These are phyloP conservation scores for Trichosporon ovoides DNA, from an alignment of 1,284 basidiomycete genomes.

Conservation along the genomic window DNA sequence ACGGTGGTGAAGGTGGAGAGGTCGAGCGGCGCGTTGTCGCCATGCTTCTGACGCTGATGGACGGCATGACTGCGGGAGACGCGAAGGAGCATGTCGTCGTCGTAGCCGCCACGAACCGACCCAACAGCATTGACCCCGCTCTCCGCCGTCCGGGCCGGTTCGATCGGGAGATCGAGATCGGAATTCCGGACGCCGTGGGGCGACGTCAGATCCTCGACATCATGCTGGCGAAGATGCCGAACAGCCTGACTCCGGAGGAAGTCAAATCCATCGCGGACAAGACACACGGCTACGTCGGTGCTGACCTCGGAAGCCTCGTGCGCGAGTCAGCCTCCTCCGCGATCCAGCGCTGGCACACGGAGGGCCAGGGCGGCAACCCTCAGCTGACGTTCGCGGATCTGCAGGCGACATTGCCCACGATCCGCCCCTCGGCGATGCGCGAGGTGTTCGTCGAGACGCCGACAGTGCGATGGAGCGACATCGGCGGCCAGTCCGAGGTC, in stretches of 20 bases:
- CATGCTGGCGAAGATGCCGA: slow-evolving; percentile 72
- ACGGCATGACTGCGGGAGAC: slow-evolving; percentile 66
- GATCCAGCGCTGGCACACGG: slow-evolving; percentile 71
- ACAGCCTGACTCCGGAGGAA: slow-evolving; percentile 60
- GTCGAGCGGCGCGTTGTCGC: slow-evolving; percentile 95
- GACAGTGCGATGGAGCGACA: slow-evolving; percentile 75
- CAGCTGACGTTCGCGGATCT: slow-evolving; percentile 63
- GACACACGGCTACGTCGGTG: slow-evolving; percentile 96
- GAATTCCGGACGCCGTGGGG: slow-evolving; percentile 79
- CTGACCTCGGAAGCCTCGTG: slow-evolving; percentile 85
- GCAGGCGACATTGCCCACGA: slow-evolving; percentile 62
- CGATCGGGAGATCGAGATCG: slow-evolving; percentile 96
- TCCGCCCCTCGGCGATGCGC: slow-evolving; percentile 90
- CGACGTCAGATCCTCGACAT: slow-evolving; percentile 78
- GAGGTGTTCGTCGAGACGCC: slow-evolving; percentile 85
- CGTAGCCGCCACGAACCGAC: slow-evolving; percentile 94
- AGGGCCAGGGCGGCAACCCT: slow-evolving; percentile 39
- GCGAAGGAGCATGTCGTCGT: slow-evolving; percentile 67
- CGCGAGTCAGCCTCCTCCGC: slow-evolving; percentile 87
- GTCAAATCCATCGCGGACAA: slow-evolving; percentile 65
- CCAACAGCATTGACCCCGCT: slow-evolving; percentile 95
- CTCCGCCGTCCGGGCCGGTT: slow-evolving; percentile 89
- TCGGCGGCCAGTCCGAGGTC: slow-evolving; percentile 75
- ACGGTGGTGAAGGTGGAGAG: slow-evolving; percentile 78
- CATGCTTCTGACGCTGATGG: slow-evolving; percentile 88